Conservation (phyloP, 2,329 filamentous ascomycete genomes). For the Magnaporthiopsis rhizophila region DNA sequence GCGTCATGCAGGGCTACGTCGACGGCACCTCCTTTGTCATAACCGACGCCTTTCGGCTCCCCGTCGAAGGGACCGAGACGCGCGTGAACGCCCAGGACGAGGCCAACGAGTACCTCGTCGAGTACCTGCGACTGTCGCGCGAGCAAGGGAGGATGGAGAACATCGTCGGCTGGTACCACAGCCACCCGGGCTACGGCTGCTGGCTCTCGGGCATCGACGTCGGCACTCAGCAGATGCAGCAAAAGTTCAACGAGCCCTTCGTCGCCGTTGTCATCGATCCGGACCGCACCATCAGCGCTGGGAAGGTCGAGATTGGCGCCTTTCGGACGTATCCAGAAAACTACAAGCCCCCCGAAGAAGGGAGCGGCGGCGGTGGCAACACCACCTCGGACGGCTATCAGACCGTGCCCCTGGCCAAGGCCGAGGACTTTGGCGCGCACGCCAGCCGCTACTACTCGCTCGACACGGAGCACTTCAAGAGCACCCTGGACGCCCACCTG, state of each 20-base stretch:
- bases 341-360: conserved; percentile 44
- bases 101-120: conserved; percentile 93
- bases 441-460: conserved; percentile 84
- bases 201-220: conserved; percentile 98
- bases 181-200: conserved; percentile 94
- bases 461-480: conserved; percentile 91
- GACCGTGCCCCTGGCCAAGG: conserved; percentile 84
- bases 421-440: conserved; percentile 92
- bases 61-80: conserved; percentile 97
- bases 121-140: conserved; percentile 69
- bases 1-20: conserved; percentile 93
- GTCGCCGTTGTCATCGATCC: conserved; percentile 95
- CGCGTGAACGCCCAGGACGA: conserved; percentile 93
- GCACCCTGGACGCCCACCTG: conserved; percentile 76
- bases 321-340: conserved; percentile 83
- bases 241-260: conserved; percentile 82
- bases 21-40: conserved; percentile 79
- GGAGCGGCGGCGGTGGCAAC: conserved; percentile 9
- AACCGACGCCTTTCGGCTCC: conserved; percentile 86
- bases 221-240: conserved; percentile 75
- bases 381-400: conserved; percentile 52
- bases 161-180: conserved; percentile 96
- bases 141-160: conserved; percentile 79
- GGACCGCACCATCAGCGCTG: conserved; percentile 86
- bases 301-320: conserved; percentile 94